Base-by-base conservation (phyloP, 1,284 basidiomycete species). In the Ustilago crameri region DNA sequence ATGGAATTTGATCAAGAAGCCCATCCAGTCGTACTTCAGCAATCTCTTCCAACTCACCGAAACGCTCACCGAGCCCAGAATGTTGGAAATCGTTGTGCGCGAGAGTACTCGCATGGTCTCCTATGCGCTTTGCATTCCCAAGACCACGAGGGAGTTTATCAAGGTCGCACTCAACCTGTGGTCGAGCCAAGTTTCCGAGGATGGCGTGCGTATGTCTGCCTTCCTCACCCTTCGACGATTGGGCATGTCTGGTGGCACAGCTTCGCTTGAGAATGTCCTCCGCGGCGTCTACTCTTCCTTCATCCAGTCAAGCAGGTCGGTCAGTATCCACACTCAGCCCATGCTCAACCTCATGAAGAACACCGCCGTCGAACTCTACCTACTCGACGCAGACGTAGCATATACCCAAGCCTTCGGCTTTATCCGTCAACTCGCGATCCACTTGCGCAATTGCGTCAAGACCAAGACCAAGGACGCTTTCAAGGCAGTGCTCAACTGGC, bases 291-390 rank as follows among this genome's bases (percentile, higher is more conserved):
- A 98, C 85, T 87, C 92, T 51, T 88, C 91, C 3, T 86, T 97
- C 32, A 88, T 97, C 49, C 89, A 92, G 20, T 90, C 90, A 9
- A 90, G 89, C 58, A 93, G 93, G 82, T 89, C 90, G 18, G 96
- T 93, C 5, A 92, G 88, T 51, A 87, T 89, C 2, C 90, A 96
- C 85, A 95, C 91, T 1, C 87, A 98, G 14, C 93, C 95, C n/a
- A 89, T 91, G 4, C 91, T 98, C 84, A 96, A 93, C 80, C 85
- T 98, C 41, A 96, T 98, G 93, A 99, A 99, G 85, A 98, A 98
- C 84, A 92, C 93, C 2, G 95, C 95, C 0, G 91, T 91, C 0
- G 94, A 96, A 83, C 87, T 98, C 2, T 99, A 92, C 85, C 90
- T 90, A 71, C 85, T 95, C 49, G 78, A 84, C 59, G 86, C 87